These are phyloP conservation scores for Buddleja alternifolia DNA, from an alignment of 257 asterid genomes.

Conservation along the genomic window DNA sequence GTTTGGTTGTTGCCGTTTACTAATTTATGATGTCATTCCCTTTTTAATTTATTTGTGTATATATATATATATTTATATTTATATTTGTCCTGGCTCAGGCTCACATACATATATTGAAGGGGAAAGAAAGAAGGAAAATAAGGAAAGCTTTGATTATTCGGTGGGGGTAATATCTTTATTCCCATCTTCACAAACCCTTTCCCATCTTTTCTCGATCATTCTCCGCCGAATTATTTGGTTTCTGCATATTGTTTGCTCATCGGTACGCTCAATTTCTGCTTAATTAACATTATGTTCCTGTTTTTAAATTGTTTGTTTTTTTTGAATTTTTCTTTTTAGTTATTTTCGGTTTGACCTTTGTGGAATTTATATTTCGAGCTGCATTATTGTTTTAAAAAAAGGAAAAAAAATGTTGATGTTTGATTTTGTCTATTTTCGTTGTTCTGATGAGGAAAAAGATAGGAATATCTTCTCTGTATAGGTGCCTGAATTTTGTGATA, in stretches of 20 bases:
- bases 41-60: not conserved
- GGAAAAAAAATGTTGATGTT: not conserved
- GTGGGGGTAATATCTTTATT: slow-evolving; percentile 32
- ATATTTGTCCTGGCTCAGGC: slow-evolving; percentile 18
- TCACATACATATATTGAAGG: not conserved
- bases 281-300: not conserved
- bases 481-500: not conserved
- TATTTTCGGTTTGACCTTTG: not conserved
- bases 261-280: slow-evolving; percentile 32
- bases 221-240: slow-evolving; percentile 27
- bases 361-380: slow-evolving; percentile 1
- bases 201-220: slow-evolving; percentile 17
- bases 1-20: not conserved
- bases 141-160: slow-evolving; percentile 29
- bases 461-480: not conserved
- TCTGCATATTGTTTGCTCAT: slow-evolving; percentile 26
- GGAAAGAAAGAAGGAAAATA: slow-evolving; percentile 15
- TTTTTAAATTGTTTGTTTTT: not conserved
- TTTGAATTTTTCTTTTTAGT: not conserved
- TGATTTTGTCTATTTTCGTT: not conserved
- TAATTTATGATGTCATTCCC: slow-evolving; percentile 24
- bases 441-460: not conserved
- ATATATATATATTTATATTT: too few relatives aligned
- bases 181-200: slow-evolving; percentile 25
- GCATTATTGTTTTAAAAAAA: slow-evolving; percentile 19